Evolutionary conservation across 495 filamentous ascomycete species (phyloP).

Genomic region (Articulospora tetracladia): DNA sequence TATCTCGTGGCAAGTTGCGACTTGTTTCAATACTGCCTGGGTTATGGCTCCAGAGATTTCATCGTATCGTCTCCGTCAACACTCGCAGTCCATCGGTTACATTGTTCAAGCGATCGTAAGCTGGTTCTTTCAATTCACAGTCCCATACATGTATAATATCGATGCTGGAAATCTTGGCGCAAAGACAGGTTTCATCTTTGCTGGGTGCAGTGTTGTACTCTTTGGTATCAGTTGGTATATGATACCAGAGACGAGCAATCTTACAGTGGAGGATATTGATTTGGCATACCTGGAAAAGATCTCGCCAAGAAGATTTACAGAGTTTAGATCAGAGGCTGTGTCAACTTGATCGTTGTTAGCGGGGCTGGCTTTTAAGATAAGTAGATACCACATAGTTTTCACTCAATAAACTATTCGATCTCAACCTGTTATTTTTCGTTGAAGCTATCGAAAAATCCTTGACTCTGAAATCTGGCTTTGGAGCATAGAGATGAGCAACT

Average conservation of each 20-base stretch:
- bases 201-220: not conserved
- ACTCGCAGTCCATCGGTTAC: not conserved
- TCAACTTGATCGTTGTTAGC: no score
- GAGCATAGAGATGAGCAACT: no score
- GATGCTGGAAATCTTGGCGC: constrained; percentile 11
- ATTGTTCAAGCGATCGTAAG: not conserved
- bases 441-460: no score
- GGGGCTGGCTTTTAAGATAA: no score
- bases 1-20: not conserved
- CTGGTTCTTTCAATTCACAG: not conserved
- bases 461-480: no score
- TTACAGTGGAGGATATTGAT: not conserved
- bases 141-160: constrained; percentile 7
- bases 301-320: constrained; percentile 8
- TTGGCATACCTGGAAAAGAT: constrained; percentile 41
- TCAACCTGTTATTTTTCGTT: no score
- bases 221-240: not conserved
- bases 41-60: constrained; percentile 5
- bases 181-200: not conserved
- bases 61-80: not conserved
- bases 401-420: no score
- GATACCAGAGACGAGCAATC: not conserved
- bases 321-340: no score
- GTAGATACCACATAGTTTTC: no score
- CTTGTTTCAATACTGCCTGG: not conserved